phyloP scores from a whole-genome alignment of 2,329 filamentous ascomycete species.

The Canariomyces notabilis region DNA sequence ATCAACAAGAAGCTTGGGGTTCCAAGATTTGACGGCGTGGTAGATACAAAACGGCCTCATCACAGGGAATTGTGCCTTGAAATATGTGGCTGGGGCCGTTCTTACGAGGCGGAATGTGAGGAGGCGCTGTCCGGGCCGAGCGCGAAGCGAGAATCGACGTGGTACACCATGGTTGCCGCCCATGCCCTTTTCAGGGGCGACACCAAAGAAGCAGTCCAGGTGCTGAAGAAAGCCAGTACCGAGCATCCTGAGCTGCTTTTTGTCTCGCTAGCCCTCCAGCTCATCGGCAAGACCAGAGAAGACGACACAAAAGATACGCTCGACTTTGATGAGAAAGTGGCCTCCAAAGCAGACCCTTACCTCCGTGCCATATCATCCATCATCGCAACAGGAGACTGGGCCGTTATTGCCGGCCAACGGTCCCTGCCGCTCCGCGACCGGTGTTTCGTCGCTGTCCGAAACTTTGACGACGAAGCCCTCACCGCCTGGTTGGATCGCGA shows the following conservation, averaged over 20 bases:
- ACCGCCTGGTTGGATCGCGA: slow-evolving; percentile 64
- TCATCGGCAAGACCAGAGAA: slow-evolving; percentile 49
- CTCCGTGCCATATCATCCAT: slow-evolving; percentile 73
- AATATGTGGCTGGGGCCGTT: slow-evolving; percentile 67
- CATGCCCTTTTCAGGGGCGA: slow-evolving; percentile 70
- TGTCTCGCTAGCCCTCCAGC: slow-evolving; percentile 60
- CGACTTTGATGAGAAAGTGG: slow-evolving; percentile 54
- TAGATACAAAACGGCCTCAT: slow-evolving; percentile 58
- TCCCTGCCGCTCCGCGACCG: slow-evolving; percentile 72
- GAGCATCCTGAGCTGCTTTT: slow-evolving; percentile 62
- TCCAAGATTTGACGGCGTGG: slow-evolving; percentile 51
- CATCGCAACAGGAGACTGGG: slow-evolving; percentile 73
- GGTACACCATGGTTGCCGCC: slow-evolving; percentile 69
- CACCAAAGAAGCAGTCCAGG: slow-evolving; percentile 61
- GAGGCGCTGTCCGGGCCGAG: slow-evolving; percentile 40
- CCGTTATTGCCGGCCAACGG: slow-evolving; percentile 64
- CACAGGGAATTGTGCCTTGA: slow-evolving; percentile 72
- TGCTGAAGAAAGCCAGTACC: slow-evolving; percentile 63
- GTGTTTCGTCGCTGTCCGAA: slow-evolving; percentile 65
- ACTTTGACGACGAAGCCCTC: slow-evolving; percentile 58
- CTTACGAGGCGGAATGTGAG: slow-evolving; percentile 40
- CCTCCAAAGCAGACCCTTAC: slow-evolving; percentile 68
- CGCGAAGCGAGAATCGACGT: slow-evolving; percentile 47
- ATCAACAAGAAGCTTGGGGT: slow-evolving; percentile 53
- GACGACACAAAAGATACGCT: slow-evolving; percentile 44